Evolutionary conservation across 2,329 filamentous ascomycete genomes (phyloP), one percentile per base, ranked within the genome.

Genomic region (Didymosphaeria variabile): DNA sequence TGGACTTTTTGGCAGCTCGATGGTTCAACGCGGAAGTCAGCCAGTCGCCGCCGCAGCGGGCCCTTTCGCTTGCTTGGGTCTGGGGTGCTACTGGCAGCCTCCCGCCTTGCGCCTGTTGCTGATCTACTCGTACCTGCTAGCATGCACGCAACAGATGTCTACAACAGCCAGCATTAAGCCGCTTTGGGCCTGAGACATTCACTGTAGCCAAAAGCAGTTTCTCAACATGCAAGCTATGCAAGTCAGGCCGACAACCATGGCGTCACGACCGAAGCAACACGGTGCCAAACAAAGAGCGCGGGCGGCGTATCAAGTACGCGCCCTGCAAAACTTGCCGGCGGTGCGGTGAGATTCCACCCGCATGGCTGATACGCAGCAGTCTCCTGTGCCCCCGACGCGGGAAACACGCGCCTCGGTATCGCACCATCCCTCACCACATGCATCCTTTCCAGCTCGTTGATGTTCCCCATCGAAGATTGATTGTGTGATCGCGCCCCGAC

Each of bases 11-110:
- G 45, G 19, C 12, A 10, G 8, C 6, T 21, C n/a, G n/a, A 7
- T 21, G 19, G 49, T 15, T 15, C 10, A 10, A 34, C 47, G 47
- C 47, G 47, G 47, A 36, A 31, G 45, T 47, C 15, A 29, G 45
- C 23, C 23, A 51, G 29, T 38, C 49, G 49, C 32, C 49, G 49
- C 49, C 32, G 49, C 32, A 15, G 49, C 49, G 47, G 45, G 45
- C 31, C 31, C 29, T 36, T 17, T 32, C 32, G 49, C 49, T 52
- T 52, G 49, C 32, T 40, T 52, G n/a, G 49, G 13, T 31, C 17
- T 29, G 45, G 49, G 49, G 49, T 23, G 13, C n/a, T n/a, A n/a
- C n/a, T n/a, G n/a, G n/a, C n/a, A n/a, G n/a, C n/a, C n/a, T 36
- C 6, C 10, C 9, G 12, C 47, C 47, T 36, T 17, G 26, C 19